Evolutionary conservation across 169 alveolate genomes (phyloP).

Genomic region (Plasmodium gaboni): DNA sequence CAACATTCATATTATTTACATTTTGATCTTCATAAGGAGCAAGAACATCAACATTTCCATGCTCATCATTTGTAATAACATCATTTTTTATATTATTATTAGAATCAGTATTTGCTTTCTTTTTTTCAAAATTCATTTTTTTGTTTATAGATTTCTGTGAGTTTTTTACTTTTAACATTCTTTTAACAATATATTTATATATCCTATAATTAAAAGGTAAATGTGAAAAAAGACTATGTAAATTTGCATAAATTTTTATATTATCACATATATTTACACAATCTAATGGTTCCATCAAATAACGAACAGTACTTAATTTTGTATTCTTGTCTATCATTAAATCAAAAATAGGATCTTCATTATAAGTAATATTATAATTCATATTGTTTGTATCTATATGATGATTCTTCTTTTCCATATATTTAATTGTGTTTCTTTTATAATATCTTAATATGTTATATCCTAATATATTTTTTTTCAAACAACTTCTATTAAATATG

Average conservation of each 20-base stretch:
- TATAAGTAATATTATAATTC: not conserved
- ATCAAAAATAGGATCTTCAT: conserved; percentile 10
- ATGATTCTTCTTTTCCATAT: not conserved
- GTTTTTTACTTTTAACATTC: not conserved
- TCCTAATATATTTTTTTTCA: not conserved
- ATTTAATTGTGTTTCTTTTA: not conserved
- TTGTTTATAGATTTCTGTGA: not conserved
- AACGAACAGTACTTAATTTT: not conserved
- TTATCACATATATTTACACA: not conserved
- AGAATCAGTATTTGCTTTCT: not conserved
- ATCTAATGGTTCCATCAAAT: conserved; percentile 9
- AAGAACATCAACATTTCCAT: not conserved
- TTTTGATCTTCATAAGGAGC: not conserved
- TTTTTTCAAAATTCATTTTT: not conserved
- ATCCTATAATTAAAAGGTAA: conserved; percentile 29
- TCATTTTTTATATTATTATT: not conserved
- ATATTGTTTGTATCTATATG: not conserved
- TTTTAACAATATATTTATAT: not conserved
- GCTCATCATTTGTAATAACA: not conserved
- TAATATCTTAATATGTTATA: not conserved
- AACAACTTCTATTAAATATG: no score
- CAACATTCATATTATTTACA: not conserved
- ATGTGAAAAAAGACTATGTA: conserved; percentile 10
- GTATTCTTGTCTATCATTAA: not conserved
- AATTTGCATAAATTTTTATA: conserved; percentile 14